A percentile compares a stretch with the other conserved stretches of the same genome.
phyloP scores from a whole-genome alignment of 352 stramenopile genomes.

The Phytophthora melonis region DNA sequence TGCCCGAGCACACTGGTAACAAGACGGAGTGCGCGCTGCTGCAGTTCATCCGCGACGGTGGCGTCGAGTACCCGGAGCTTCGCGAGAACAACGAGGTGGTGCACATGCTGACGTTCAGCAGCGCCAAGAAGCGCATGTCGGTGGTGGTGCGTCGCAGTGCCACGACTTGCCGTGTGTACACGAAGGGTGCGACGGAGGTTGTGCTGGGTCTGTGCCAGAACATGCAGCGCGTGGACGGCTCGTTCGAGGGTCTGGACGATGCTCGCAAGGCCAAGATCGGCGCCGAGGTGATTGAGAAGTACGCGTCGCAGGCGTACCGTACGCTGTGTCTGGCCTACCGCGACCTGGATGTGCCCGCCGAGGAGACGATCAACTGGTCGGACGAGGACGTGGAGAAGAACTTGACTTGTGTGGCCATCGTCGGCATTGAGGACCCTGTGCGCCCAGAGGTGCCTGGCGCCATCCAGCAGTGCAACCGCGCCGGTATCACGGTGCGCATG shows the following conservation, averaged over 20 bases:
- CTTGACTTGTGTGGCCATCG: conserved; percentile 58
- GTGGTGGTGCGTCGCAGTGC: conserved; percentile 58
- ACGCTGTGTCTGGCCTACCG: conserved; percentile 87
- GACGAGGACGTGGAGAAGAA: conserved; percentile 77
- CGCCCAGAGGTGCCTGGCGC: conserved; percentile 55
- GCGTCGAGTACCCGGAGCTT: conserved; percentile 57
- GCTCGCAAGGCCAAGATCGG: conserved; percentile 49
- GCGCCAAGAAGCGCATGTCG: conserved; percentile 78
- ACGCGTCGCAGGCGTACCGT: conserved; percentile 74
- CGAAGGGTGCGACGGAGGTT: conserved; percentile 68
- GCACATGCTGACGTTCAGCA: conserved; percentile 77
- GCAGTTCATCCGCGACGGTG: conserved; percentile 61
- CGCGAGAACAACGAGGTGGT: conserved; percentile 47
- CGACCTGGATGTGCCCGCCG: conserved; percentile 57
- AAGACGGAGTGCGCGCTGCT: conserved; percentile 75
- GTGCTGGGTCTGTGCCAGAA: conserved; percentile 61
- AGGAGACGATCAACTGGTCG: conserved; percentile 41
- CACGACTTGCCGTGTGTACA: conserved; percentile 63
- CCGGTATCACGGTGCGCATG: conserved; percentile 67
- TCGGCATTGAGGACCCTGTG: conserved; percentile 64
- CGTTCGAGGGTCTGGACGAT: conserved; percentile 38
- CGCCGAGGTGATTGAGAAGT: conserved; percentile 76
- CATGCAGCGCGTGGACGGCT: conserved; percentile 56
- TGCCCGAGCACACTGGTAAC: conserved; percentile 72
- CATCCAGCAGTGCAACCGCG: conserved; percentile 53